Base-by-base conservation (phyloP, 805 yeast genomes). In the Wickerhamomyces xylosicus region DNA sequence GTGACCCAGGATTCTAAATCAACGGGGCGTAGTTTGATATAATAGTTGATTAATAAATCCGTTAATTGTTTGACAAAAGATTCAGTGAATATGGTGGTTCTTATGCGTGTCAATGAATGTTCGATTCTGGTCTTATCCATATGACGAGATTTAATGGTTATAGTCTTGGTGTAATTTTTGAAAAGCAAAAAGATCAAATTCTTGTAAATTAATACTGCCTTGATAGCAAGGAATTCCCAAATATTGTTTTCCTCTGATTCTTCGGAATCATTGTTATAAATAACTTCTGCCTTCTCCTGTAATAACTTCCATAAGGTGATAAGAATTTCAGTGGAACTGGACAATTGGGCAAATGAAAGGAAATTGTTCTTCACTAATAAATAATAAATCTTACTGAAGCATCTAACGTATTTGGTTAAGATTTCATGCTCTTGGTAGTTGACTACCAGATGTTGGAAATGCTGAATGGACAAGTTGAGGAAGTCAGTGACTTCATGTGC, bases 1-100 rank as follows among this genome's bases (percentile, higher is more conserved):
- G 71, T 57, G 11, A 67, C 56, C 97, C 97, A 92, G 31, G 74
- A 64, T 48, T 84, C 94, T 36, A 90, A 57, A 54, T 89, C 97
- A 2, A 71, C 58, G 0, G 90, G 86, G 42, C 78, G 74, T 36
- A 89, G 58, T 40, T 80, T 72, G 45, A 92, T 65, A 57, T 85
- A 89, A 74, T 80, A 79, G 32, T 70, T 66, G 42, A 87, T 77
- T 28, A 89, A 63, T 33, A 83, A 59, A 43, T 81, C 82, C 11
- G 85, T 71, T 11, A 90, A 57, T 19, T 72, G 69, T 19, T 66
- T 66, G 17, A 85, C 61, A 13, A 79, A 63, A 1, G 67, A 65
- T 9, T 72, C 70, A 5, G 81, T 72, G 56, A 85, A 77, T 41
- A 83, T 69, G 19, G 74, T 73, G 1, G 62, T 50, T 2, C 73